Conservation (phyloP, 225 moss, liverwort and hornwort species). For the Asterella californica region DNA sequence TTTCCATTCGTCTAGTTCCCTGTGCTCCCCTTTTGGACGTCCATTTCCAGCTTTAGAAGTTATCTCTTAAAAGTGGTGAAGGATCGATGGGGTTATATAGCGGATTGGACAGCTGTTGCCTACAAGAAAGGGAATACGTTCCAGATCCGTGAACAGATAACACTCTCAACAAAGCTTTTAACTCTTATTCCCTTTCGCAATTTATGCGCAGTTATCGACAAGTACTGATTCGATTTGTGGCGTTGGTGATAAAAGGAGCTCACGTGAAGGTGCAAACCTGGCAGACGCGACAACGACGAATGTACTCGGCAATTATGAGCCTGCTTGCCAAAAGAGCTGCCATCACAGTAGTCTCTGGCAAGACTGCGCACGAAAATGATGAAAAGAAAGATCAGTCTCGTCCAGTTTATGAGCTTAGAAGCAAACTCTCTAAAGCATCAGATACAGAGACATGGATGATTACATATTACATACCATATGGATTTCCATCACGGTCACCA, state of each 20-base stretch:
- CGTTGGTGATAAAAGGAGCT: neutral
- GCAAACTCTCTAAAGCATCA: neutral
- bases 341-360: constrained; percentile 84
- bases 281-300: constrained; percentile 79
- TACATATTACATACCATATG: constrained; percentile 57
- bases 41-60: neutral
- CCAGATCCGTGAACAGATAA: neutral
- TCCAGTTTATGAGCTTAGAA: neutral
- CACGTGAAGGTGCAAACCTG: constrained; percentile 47
- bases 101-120: neutral
- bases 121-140: neutral
- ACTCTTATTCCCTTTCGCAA: neutral
- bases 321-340: constrained; percentile 88
- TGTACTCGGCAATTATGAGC: constrained; percentile 83
- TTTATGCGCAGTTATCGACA: neutral
- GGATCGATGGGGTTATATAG: neutral
- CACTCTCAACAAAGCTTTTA: too few relatives aligned
- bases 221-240: neutral
- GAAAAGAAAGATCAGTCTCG: neutral
- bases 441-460: neutral
- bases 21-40: neutral
- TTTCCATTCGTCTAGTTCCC: neutral
- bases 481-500: constrained; percentile 98
- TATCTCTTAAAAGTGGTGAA: too few relatives aligned
- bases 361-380: constrained; percentile 42